phyloP scores from a whole-genome alignment of 306 rosid species.

The Adenanthera pavonina region DNA sequence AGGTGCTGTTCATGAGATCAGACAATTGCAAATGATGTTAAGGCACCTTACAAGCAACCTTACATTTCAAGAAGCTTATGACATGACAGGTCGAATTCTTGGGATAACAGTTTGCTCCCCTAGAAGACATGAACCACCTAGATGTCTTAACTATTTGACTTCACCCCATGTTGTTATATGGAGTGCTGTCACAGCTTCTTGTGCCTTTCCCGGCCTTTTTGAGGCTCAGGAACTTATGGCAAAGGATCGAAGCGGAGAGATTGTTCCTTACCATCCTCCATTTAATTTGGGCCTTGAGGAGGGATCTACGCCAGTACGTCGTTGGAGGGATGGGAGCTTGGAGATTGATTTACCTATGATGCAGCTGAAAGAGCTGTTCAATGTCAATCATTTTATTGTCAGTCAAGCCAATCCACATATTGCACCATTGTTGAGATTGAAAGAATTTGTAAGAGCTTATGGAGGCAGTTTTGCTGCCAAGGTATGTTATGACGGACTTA shows the following conservation, averaged over 20 bases:
- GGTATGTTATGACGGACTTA: constrained; percentile 56
- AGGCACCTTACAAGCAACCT: constrained; percentile 90
- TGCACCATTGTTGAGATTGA: constrained; percentile 86
- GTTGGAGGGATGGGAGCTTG: constrained; percentile 98
- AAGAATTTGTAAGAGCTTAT: constrained; percentile 74
- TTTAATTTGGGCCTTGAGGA: constrained; percentile 91
- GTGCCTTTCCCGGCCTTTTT: constrained; percentile 97
- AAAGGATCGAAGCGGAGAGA: constrained; percentile 91
- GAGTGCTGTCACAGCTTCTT: constrained; percentile 99
- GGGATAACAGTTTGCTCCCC: constrained; percentile 98
- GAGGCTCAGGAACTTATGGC: constrained; percentile 99
- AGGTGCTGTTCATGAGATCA: constrained; percentile 94
- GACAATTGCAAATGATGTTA: constrained; percentile 89
- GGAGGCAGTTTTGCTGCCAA: constrained; percentile 98
- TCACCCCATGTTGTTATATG: constrained; percentile 98
- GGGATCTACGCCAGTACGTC: constrained; percentile 72
- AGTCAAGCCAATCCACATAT: constrained; percentile 97
- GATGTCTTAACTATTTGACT: constrained; percentile 98
- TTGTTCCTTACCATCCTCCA: constrained; percentile 95
- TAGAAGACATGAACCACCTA: constrained; percentile 96
- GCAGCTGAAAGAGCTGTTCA: constrained; percentile 92
- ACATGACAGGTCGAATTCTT: constrained; percentile 94
- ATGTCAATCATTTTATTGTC: constrained; percentile 94
- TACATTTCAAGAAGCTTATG: constrained; percentile 98
- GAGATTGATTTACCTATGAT: constrained; percentile 99